Percentiles rank a stretch among this genome's conserved stretches.
phyloP scores from a whole-genome alignment of 805 yeast genomes.

The Ogataea polymorpha region DNA sequence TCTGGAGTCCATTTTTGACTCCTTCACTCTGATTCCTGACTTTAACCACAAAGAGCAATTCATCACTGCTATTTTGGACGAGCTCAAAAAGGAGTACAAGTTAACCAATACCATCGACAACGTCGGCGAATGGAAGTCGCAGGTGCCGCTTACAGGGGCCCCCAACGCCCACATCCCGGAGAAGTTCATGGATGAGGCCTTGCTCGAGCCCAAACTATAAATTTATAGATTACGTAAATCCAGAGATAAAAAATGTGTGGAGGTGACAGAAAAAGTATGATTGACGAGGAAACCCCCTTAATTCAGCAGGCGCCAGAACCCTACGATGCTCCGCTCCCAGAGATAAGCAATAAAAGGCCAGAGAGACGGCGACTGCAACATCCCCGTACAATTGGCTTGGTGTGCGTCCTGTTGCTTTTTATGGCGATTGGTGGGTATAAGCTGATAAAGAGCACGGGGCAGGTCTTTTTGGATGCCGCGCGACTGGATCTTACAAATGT shows the following conservation, averaged over 20 bases:
- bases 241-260: neutral
- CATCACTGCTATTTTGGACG: slow-evolving; percentile 12
- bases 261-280: neutral
- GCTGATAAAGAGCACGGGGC: neutral
- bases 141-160: slow-evolving; percentile 52
- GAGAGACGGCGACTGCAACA: too few relatives aligned
- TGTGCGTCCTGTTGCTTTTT: too few relatives aligned
- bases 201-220: slow-evolving; percentile 22
- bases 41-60: slow-evolving; percentile 22
- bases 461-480: neutral
- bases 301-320: slow-evolving; percentile 1
- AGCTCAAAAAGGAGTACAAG: slow-evolving; percentile 15
- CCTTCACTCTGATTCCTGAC: slow-evolving; percentile 20
- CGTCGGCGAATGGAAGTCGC: slow-evolving; percentile 55
- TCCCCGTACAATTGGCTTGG: too few relatives aligned
- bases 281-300: slow-evolving; percentile 6
- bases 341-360: too few relatives aligned
- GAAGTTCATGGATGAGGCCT: slow-evolving; percentile 23
- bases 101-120: slow-evolving; percentile 34
- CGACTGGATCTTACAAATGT: neutral
- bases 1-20: slow-evolving; percentile 14
- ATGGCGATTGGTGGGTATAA: neutral
- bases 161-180: slow-evolving; percentile 48
- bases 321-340: neutral
- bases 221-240: neutral